Evolutionary conservation across 2,329 filamentous ascomycete species (phyloP).

Genomic region (Alternaria consortialis): DNA sequence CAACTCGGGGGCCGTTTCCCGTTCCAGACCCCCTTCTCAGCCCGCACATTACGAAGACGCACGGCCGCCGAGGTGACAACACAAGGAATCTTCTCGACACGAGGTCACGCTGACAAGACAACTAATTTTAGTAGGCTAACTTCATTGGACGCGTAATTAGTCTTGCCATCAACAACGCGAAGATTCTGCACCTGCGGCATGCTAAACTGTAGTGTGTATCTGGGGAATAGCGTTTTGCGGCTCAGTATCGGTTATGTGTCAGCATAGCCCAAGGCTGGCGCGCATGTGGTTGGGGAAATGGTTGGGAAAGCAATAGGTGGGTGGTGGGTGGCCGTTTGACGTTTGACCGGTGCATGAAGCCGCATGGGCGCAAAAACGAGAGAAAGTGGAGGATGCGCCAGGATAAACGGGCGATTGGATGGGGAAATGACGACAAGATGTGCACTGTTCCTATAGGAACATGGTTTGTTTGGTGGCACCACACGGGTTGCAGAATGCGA

Average conservation of each 20-base stretch:
- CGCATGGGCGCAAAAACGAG: slow-evolving; percentile 3
- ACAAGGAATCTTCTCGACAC: slow-evolving; percentile 20
- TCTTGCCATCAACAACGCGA: slow-evolving; percentile 8
- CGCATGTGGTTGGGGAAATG: slow-evolving; percentile 11
- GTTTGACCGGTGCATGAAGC: slow-evolving; percentile 10
- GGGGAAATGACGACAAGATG: slow-evolving; percentile 21
- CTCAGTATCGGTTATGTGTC: slow-evolving; percentile 21
- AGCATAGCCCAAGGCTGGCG: neutral
- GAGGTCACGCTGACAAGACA: slow-evolving; percentile 14
- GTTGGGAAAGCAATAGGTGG: slow-evolving; percentile 3
- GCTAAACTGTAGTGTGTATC: slow-evolving; percentile 1
- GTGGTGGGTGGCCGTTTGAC: slow-evolving; percentile 11
- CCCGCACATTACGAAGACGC: slow-evolving; percentile 12
- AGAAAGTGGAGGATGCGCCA: slow-evolving; percentile 9
- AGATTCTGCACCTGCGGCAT: slow-evolving; percentile 1
- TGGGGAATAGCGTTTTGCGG: slow-evolving; percentile 12
- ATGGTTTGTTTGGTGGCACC: slow-evolving; percentile 16
- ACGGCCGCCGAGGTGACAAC: slow-evolving; percentile 4
- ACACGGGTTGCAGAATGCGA: slow-evolving; percentile 13
- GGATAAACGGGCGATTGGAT: neutral
- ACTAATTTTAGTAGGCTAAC: slow-evolving; percentile 24
- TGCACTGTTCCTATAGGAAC: slow-evolving; percentile 29
- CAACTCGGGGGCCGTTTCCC: slow-evolving; percentile 6
- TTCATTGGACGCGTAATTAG: slow-evolving; percentile 29
- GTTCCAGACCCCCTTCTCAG: slow-evolving; percentile 14